Conservation (phyloP, 176 grass and related monocot genomes). For the Poa annua region DNA sequence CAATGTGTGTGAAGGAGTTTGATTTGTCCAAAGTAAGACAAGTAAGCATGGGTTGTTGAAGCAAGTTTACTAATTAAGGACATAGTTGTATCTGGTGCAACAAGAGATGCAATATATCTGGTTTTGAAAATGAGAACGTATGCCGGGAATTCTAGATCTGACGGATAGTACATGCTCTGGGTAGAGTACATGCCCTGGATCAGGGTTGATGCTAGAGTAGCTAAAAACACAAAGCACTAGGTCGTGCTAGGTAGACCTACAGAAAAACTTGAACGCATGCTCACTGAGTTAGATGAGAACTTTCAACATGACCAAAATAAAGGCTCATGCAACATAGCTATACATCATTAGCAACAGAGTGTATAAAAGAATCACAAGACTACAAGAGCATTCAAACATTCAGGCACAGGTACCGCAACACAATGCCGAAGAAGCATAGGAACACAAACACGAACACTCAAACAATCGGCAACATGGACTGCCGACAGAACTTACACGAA, state of each 20-base stretch:
- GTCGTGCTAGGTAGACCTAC: neutral
- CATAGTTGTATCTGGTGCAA: neutral
- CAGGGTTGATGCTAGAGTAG: neutral
- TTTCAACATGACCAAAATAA: slow-evolving; percentile 21
- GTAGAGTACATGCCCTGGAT: neutral
- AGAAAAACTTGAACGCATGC: neutral
- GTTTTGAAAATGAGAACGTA: neutral
- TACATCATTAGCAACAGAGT: neutral
- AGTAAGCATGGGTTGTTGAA: neutral
- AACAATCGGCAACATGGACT: neutral
- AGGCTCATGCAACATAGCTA: neutral
- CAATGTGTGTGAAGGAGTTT: neutral
- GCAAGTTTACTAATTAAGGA: neutral
- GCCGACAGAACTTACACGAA: neutral
- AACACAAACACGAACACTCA: neutral
- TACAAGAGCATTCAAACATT: neutral
- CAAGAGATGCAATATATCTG: neutral
- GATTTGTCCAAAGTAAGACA: neutral
- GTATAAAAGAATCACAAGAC: neutral
- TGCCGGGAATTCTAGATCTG: slow-evolving; percentile 3
- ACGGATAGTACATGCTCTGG: slow-evolving; percentile 4
- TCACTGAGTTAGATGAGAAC: neutral
- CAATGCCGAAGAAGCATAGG: neutral
- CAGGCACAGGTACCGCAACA: neutral
- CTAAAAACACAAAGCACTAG: slow-evolving; percentile 14